Evolutionary conservation across 164 flowering plant genomes (phyloP), one percentile per base, ranked within the genome.

Genomic region (Tinospora cordifolia): DNA sequence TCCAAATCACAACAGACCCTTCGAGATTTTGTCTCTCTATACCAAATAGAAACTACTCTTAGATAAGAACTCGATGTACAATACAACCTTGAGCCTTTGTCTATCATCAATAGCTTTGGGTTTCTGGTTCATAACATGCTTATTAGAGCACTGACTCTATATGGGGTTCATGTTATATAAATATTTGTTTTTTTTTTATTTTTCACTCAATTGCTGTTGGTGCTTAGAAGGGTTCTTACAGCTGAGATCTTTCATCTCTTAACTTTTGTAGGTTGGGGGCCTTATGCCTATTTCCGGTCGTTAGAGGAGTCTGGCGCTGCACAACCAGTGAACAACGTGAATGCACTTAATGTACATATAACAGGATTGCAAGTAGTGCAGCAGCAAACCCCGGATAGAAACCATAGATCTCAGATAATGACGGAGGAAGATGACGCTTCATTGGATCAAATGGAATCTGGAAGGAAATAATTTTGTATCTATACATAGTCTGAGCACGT

Each of bases 231-330:
- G 36, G 4, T 30, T 30, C 36, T 1, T 30, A 30, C 2, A 30
- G 4, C 36, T 30, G 36, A 30, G 36, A 1, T 30, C 4, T 34
- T 54, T 19, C 60, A 54, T 54, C 60, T 54, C n/a, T 54, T 54
- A 54, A 30, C 41, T 71, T 63, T 21, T 57, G 65, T 40, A 79
- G 82, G 84, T 64, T 81, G 84, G 80, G 81, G 80, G 22, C 74
- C 83, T 40, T 85, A 86, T 73, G 97, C 90, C 57, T 89, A 87
- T 75, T 87, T 90, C 72, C 79, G 72, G 27, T 83, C 83, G 64
- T 11, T 78, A 69, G 89, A 80, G 63, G 88, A 83, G 66, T 73
- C 79, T 11, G 68, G 75, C 27, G 65, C 63, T 64, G 44, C 66
- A 17, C 73, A 66, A 38, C 54, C 72, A 40, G 26, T 60, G 17